phyloP scores from a whole-genome alignment of 2,329 filamentous ascomycete species.

The Aspergillus neoniger region DNA sequence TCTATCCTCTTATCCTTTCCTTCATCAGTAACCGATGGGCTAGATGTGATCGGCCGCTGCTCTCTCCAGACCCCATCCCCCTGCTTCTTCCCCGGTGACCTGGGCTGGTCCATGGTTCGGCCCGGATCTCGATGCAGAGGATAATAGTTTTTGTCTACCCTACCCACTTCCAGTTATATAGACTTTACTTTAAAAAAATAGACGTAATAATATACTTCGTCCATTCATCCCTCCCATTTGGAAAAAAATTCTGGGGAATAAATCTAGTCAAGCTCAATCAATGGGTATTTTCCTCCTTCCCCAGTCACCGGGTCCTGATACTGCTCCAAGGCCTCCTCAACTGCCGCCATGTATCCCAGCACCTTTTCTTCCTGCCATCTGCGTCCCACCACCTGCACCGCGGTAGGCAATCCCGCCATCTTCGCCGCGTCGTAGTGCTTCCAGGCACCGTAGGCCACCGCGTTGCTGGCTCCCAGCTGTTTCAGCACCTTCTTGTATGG shows the following conservation, averaged over 20 bases:
- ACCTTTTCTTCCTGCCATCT: conserved; percentile 87
- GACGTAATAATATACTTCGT: not conserved
- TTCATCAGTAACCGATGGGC: not conserved
- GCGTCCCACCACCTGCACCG: conserved; percentile 78
- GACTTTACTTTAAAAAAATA: not conserved
- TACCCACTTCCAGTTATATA: not conserved
- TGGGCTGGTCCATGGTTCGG: not conserved
- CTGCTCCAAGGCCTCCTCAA: conserved; percentile 71
- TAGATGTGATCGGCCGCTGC: not conserved
- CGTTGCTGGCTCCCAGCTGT: conserved; percentile 61
- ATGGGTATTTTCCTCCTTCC: conserved; percentile 36
- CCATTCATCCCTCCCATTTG: not conserved
- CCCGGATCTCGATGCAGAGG: not conserved
- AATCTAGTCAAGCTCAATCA: conserved; percentile 41
- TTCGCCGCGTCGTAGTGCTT: conserved; percentile 77
- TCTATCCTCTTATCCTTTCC: no score
- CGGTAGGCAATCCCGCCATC: conserved; percentile 88
- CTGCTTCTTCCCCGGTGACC: not conserved
- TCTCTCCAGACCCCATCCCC: not conserved
- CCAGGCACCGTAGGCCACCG: conserved; percentile 79
- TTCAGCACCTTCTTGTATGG: conserved; percentile 43
- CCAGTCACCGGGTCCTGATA: conserved; percentile 36
- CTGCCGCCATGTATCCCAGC: conserved; percentile 72
- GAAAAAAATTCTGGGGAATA: not conserved
- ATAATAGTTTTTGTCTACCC: not conserved